Base-by-base conservation (phyloP, 2,329 filamentous ascomycete genomes). In the Nigrospora sphaerica region DNA sequence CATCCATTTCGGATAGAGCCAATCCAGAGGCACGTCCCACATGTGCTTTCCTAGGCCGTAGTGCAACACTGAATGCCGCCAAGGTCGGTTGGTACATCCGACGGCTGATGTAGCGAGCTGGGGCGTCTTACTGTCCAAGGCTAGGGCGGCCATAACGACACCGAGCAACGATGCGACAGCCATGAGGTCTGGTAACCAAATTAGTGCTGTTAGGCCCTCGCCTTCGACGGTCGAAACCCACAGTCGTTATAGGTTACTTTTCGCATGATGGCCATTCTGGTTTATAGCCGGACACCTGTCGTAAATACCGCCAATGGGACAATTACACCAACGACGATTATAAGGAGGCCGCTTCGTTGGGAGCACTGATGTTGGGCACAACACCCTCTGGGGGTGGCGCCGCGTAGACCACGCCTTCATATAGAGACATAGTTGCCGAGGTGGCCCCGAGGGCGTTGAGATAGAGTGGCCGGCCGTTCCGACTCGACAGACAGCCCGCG, bases 21-120 rank as follows among this genome's bases (percentile, higher is more conserved):
- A 39, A 14, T 48, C 35, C 2, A 50, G 23, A 11, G 47, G 54
- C 3, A 56, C 54, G 48, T 56, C 42, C 54, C 54, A 56, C n/a
- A 56, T 4, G 46, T 56, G 47, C 31, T 51, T 52, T 13, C 52
- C 52, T 16, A 56, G 42, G 17, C 54, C 54, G 18, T 39, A 53
- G 40, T 53, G 51, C n/a, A 56, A 34, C 47, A 54, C 53, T 55
- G 23, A 2, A 23, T 36, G 34, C 2, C 14, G 34, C 16, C 11
- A n/a, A n/a, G n/a, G 39, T 40, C n/a, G 43, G 36, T 17, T 36
- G 16, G 13, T 12, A 2, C 12, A 12, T n/a, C 14, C n/a, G 12
- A n/a, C 13, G 12, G n/a, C 18, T 31, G 6, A 28, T 6, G 12
- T n/a, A 4, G 31, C 34, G 32, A 34, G 31, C 11, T 39, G 16